A percentile compares a stretch with the other conserved stretches of the same genome.
phyloP scores from a whole-genome alignment of 2,329 filamentous ascomycete species.

The Macroventuria anomochaeta region DNA sequence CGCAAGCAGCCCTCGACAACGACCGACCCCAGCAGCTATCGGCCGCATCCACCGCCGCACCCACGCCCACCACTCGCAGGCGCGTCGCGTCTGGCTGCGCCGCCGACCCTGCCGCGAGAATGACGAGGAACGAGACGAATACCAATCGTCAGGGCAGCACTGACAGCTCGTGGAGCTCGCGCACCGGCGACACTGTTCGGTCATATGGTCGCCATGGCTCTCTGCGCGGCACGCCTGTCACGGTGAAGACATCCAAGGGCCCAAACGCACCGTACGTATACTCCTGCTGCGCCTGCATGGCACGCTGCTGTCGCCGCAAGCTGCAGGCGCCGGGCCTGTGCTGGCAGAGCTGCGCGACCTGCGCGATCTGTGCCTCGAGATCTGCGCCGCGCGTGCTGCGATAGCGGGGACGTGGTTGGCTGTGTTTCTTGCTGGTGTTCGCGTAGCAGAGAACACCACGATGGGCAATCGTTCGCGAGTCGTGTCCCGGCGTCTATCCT shows the following conservation, averaged over 20 bases:
- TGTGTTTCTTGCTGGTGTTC: slow-evolving; percentile 14
- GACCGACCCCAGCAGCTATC: slow-evolving; percentile 15
- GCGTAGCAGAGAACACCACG: slow-evolving; percentile 13
- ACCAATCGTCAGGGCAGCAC: slow-evolving; percentile 69
- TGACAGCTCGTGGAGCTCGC: slow-evolving; percentile 71
- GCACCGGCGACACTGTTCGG: slow-evolving; percentile 70
- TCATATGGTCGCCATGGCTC: slow-evolving; percentile 49
- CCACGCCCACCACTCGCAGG: slow-evolving; percentile 8
- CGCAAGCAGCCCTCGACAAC: slow-evolving; percentile 41
- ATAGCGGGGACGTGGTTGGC: slow-evolving; percentile 8
- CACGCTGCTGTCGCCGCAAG: slow-evolving; percentile 15
- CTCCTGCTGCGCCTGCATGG: slow-evolving; percentile 3
- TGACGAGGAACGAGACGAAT: slow-evolving; percentile 73
- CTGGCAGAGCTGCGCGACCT: slow-evolving; percentile 21
- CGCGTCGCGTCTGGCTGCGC: slow-evolving; percentile 11
- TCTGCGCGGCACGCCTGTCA: slow-evolving; percentile 48
- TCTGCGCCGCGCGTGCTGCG: slow-evolving; percentile 19
- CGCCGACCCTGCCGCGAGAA: slow-evolving; percentile 44
- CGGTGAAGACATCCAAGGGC: slow-evolving; percentile 65
- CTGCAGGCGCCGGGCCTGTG: background rate
- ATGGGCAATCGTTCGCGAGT: slow-evolving; percentile 24
- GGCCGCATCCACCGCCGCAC: slow-evolving; percentile 26
- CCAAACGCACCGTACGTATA: slow-evolving; percentile 53
- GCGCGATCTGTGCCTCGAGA: slow-evolving; percentile 23
- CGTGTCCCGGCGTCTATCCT: slow-evolving; percentile 27